Conservation (phyloP, 2,329 filamentous ascomycete genomes). For the Diaporthe longicolla region DNA sequence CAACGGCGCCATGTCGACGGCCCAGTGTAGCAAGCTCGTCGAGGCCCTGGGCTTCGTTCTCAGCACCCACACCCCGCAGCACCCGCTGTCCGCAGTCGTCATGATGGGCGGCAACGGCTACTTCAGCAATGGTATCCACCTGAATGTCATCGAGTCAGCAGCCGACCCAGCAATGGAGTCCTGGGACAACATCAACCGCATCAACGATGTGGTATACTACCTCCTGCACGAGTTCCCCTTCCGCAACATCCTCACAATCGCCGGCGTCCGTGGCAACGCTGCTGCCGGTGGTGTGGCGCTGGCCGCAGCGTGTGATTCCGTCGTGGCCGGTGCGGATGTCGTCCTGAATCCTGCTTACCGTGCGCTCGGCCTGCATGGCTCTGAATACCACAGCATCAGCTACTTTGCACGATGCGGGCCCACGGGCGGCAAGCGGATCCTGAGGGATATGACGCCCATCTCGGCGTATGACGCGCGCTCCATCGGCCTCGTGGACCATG, state of each 20-base stretch:
- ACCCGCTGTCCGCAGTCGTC: constrained; percentile 53
- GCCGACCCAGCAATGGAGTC: constrained; percentile 55
- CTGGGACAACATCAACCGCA: constrained; percentile 60
- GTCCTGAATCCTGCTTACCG: constrained; percentile 60
- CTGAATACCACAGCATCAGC: constrained; percentile 58
- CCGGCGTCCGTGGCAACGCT: constrained; percentile 57
- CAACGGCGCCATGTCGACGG: constrained; percentile 60
- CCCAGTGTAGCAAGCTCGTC: constrained; percentile 54
- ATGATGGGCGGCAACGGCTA: constrained; percentile 57
- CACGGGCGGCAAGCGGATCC: constrained; percentile 49
- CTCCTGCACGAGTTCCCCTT: constrained; percentile 55
- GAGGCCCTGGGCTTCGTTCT: constrained; percentile 54
- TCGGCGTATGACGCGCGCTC: constrained; percentile 54
- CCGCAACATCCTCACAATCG: constrained; percentile 54
- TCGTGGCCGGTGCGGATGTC: constrained; percentile 55
- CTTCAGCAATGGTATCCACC: constrained; percentile 60
- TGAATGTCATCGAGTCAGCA: constrained; percentile 59
- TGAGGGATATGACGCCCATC: constrained; percentile 56
- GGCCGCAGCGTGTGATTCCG: constrained; percentile 54
- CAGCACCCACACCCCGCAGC: constrained; percentile 47
- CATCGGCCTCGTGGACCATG: constrained; percentile 56
- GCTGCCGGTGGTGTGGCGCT: constrained; percentile 60
- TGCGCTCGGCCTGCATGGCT: constrained; percentile 54
- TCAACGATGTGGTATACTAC: constrained; percentile 57
- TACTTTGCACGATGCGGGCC: constrained; percentile 56